phyloP scores from a whole-genome alignment of 2,329 filamentous ascomycete genomes.

The Calonectria pseudoturangicola region DNA sequence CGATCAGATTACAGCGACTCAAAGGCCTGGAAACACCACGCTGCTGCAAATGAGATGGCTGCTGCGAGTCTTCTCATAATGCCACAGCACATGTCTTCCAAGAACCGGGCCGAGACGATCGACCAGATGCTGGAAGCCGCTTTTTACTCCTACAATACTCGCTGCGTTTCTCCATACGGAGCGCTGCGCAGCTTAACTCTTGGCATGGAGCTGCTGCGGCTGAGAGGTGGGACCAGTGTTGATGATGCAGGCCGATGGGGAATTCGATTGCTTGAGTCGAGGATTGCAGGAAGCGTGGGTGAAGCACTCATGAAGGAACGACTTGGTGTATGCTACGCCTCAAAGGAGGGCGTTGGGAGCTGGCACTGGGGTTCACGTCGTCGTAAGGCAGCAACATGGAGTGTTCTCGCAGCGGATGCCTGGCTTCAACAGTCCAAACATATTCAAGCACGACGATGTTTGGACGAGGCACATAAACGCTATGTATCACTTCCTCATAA shows the following conservation, averaged over 20 bases:
- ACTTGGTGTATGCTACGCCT: conserved; percentile 87
- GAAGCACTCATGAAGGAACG: conserved; percentile 91
- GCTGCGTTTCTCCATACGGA: conserved; percentile 86
- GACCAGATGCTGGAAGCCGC: conserved; percentile 93
- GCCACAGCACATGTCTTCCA: conserved; percentile 82
- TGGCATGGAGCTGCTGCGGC: conserved; percentile 86
- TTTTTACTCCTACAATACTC: conserved; percentile 92
- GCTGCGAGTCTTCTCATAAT: conserved; percentile 88
- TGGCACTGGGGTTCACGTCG: conserved; percentile 82
- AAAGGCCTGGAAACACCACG: conserved; percentile 97
- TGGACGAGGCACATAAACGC: conserved; percentile 79
- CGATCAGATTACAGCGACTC: conserved; percentile 93
- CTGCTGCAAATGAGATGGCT: conserved; percentile 95
- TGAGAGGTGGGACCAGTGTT: conserved; percentile 85
- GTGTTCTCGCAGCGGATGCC: conserved; percentile 85
- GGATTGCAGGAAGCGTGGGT: conserved; percentile 83
- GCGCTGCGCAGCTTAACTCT: conserved; percentile 86
- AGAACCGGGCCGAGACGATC: conserved; percentile 85
- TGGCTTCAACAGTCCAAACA: conserved; percentile 88
- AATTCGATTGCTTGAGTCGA: conserved; percentile 85
- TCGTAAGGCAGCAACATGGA: conserved; percentile 94
- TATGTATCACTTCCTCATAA: conserved; percentile 71
- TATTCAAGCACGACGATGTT: conserved; percentile 84
- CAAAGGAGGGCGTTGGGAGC: conserved; percentile 80
- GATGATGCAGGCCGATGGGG: conserved; percentile 94